Evolutionary conservation across 352 stramenopile genomes (phyloP), one percentile per base, ranked within the genome.

Genomic region (Phytophthora boehmeriae): DNA sequence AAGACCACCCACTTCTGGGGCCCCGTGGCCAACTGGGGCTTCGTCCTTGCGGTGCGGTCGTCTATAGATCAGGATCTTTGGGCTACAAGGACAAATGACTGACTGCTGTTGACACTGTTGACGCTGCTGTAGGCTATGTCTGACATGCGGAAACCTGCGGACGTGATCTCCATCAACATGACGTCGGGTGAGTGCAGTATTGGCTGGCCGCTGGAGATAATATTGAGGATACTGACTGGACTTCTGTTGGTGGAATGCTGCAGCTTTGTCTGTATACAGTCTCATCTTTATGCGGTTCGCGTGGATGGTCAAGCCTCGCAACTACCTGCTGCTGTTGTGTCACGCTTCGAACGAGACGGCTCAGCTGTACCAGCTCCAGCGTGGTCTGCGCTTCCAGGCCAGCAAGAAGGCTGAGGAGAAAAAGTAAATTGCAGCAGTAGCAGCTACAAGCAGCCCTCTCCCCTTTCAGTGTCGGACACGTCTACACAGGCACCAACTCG

Each of bases 1-100:
- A 94, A 92, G 78, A 95, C 86, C 20, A 94, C 86, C 34, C 86
- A 95, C 64, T 96, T 96, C 68, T 96, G 87, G 88, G 88, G 88
- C 0, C 88, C 88, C 3, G 77, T 96, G 4, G 86, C 86, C 43
- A 96, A 96, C 74, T 96, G 88, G 88, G 88, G 88, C 57, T 93
- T 96, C 42, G 87, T 96, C 30, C 53, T 89, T 44, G 87, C 88
- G 11, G 86, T 95, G 76, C 44, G 78, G 77, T 20, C 4, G 23
- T 38, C 22, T 36, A 17, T 9, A 19, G 6, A 30, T 30, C 25
- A 30, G 6, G 34, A 13, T 13, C 13, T 59, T 22, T 30, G 3
- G 43, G 8, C 25, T 35, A 49, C 5, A 45, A 54, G 16, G 9
- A 36, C 9, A 14, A 30, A 38, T 50, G 10, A 25, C 34, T 59